phyloP scores from a whole-genome alignment of 2,329 filamentous ascomycete species.

The Ophiobolus disseminans region DNA sequence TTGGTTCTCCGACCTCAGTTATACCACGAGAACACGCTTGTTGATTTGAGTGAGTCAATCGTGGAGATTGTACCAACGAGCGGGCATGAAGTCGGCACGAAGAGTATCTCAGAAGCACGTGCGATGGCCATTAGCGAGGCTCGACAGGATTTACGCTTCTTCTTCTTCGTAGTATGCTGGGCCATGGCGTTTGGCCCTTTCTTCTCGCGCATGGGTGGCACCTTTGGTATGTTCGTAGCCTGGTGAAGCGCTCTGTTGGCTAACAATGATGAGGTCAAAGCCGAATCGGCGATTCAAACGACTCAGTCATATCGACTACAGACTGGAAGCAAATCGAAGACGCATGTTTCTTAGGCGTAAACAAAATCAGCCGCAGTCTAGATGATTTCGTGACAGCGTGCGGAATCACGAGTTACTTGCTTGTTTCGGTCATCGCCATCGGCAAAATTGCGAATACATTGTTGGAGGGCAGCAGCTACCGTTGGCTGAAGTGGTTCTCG shows the following conservation, averaged over 20 bases:
- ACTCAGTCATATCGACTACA: slow-evolving; percentile 9
- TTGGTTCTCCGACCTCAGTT: slow-evolving; percentile 8
- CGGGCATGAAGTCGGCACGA: too few relatives aligned
- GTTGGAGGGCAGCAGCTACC: background rate
- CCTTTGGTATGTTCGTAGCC: slow-evolving; percentile 12
- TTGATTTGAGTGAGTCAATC: background rate
- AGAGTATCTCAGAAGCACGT: background rate
- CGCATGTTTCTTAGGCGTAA: background rate
- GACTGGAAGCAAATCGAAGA: slow-evolving; percentile 1
- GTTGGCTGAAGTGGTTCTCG: too few relatives aligned
- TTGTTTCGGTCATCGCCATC: slow-evolving; percentile 5
- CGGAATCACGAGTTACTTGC: background rate
- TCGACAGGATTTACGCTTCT: slow-evolving; percentile 11
- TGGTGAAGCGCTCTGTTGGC: background rate
- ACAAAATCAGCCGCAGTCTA: background rate
- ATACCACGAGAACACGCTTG: background rate
- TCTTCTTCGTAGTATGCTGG: slow-evolving; percentile 22
- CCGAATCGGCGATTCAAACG: slow-evolving; percentile 7
- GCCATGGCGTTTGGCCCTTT: slow-evolving; percentile 26
- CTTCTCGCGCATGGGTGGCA: slow-evolving; percentile 21
- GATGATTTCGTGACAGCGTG: background rate
- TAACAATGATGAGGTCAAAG: slow-evolving; percentile 8
- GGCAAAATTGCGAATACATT: background rate
- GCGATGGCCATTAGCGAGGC: slow-evolving; percentile 4
- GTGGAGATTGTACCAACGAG: background rate